These are phyloP conservation scores for Thelonectria discophora DNA, from an alignment of 2,329 filamentous ascomycete species.

Conservation along the genomic window DNA sequence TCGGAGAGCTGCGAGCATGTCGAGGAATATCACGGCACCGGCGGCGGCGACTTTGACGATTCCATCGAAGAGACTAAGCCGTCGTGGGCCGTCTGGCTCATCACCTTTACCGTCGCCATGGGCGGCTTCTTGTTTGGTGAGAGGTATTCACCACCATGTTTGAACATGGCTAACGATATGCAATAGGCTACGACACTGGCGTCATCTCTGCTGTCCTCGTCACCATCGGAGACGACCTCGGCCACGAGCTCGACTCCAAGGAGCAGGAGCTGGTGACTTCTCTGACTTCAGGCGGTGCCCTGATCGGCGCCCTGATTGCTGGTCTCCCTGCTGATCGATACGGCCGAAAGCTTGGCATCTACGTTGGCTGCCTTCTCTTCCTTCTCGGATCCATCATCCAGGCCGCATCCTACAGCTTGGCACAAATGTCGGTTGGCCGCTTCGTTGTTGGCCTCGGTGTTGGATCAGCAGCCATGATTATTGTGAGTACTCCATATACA, in stretches of 20 bases:
- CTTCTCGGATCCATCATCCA: constrained; percentile 30
- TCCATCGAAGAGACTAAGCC: constrained; percentile 41
- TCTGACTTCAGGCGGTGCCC: constrained; percentile 51
- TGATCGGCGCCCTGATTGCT: constrained; percentile 34
- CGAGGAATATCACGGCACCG: constrained; percentile 13
- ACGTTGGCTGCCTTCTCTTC: constrained; percentile 34
- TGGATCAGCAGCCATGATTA: constrained; percentile 57
- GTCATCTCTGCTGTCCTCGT: constrained; percentile 59
- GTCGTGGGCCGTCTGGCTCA: constrained; percentile 40
- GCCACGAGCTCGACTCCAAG: constrained; percentile 18
- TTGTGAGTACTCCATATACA: constrained; percentile 29
- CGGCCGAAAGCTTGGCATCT: constrained; percentile 32
- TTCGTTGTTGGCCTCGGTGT: constrained; percentile 58
- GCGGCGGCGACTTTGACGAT: constrained; percentile 31
- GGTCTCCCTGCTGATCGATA: constrained; percentile 32
- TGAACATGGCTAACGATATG: not conserved
- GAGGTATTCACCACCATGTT: too few species aligned
- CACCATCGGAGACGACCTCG: constrained; percentile 45
- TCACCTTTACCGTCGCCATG: constrained; percentile 41
- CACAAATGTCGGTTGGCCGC: constrained; percentile 39
- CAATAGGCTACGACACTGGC: constrained; percentile 57
- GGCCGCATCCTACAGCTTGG: constrained; percentile 29
- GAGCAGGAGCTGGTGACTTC: constrained; percentile 61
- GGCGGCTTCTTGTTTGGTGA: constrained; percentile 42
- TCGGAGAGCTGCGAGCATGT: constrained; percentile 22